phyloP scores from a whole-genome alignment of 345 rosid genomes.

The Bruguiera sexangula region DNA sequence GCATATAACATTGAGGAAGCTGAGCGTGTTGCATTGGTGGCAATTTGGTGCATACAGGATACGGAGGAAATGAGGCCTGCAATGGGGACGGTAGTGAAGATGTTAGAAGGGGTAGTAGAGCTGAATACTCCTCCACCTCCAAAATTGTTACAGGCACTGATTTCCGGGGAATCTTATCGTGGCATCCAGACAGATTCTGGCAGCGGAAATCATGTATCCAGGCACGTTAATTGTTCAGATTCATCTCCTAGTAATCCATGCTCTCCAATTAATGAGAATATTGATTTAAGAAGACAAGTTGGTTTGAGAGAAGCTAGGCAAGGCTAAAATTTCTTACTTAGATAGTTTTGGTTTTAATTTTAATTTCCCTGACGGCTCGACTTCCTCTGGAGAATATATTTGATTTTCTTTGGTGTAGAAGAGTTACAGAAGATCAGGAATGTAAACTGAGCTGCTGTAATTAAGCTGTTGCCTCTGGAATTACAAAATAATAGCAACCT shows the following conservation, averaged over 20 bases:
- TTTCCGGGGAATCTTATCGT: slow-evolving; percentile 68
- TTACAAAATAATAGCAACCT: not conserved
- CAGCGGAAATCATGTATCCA: slow-evolving; percentile 10
- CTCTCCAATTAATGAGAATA: slow-evolving; percentile 28
- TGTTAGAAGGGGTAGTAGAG: slow-evolving; percentile 26
- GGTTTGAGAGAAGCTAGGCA: not conserved
- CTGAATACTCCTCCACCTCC: slow-evolving; percentile 58
- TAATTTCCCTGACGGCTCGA: not conserved
- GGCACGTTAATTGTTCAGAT: slow-evolving; percentile 44
- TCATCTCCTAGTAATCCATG: slow-evolving; percentile 45
- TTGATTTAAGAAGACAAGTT: slow-evolving; percentile 13
- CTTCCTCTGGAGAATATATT: too few relatives aligned
- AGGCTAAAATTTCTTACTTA: not conserved
- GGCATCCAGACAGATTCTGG: slow-evolving; percentile 45
- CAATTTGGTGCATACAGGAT: slow-evolving; percentile 35
- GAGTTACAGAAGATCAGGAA: not conserved
- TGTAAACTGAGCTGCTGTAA: slow-evolving; percentile 4
- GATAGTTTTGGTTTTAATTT: not conserved
- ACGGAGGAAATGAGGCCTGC: slow-evolving; percentile 27
- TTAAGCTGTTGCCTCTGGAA: not conserved
- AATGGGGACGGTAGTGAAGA: slow-evolving; percentile 27
- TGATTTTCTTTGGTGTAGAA: too few relatives aligned
- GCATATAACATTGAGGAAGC: slow-evolving; percentile 19
- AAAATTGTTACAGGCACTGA: slow-evolving; percentile 72
- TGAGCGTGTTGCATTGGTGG: slow-evolving; percentile 19